Conservation (phyloP, 2,329 filamentous ascomycete species). For the Cryphonectria japonica region DNA sequence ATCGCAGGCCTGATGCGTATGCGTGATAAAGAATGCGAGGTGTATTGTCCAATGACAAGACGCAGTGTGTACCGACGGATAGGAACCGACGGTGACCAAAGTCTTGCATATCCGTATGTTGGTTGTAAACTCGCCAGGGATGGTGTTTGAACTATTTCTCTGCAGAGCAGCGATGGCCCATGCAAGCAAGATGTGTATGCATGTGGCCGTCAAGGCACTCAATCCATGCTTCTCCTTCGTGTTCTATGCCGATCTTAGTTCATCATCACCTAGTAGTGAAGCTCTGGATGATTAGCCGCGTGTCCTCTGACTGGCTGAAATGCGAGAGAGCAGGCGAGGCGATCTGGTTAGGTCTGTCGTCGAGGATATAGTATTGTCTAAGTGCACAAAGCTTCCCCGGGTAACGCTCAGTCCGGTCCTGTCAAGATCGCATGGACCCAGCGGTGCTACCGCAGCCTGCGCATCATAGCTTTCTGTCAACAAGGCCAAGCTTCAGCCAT, state of each 20-base stretch:
- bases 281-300: not conserved
- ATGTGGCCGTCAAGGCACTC: not conserved
- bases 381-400: not conserved
- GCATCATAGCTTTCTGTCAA: not conserved
- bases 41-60: slow-evolving; percentile 4
- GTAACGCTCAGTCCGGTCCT: not conserved
- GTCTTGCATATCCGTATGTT: not conserved
- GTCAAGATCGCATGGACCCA: not conserved
- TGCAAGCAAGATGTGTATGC: not conserved
- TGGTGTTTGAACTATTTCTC: not conserved
- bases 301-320: not conserved
- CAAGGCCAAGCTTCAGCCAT: not conserved
- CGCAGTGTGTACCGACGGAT: not conserved
- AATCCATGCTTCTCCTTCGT: not conserved
- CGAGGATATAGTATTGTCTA: not conserved
- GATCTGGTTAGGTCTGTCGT: not conserved
- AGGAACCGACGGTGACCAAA: slow-evolving; percentile 8
- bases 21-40: not conserved
- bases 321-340: not conserved
- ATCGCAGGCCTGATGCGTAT: not conserved
- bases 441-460: not conserved
- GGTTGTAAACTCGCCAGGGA: not conserved
- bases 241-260: not conserved
- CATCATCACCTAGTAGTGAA: not conserved
- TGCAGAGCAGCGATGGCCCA: not conserved